Base-by-base conservation (phyloP, 202 grass and related monocot species). In the Bolboschoenoplectus hybrid region DNA sequence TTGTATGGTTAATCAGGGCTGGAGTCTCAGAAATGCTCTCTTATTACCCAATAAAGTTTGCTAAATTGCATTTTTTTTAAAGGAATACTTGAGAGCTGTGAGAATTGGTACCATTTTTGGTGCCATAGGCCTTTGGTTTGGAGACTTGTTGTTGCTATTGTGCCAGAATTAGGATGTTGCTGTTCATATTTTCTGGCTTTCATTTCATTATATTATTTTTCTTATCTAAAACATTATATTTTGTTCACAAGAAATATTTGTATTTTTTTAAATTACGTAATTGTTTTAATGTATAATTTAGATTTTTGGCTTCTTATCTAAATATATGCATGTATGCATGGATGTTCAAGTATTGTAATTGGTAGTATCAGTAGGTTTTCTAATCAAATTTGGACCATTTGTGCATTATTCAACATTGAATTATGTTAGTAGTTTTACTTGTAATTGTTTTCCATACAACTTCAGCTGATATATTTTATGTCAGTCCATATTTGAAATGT, bases 101-200 rank as follows among this genome's bases (percentile, higher is more conserved):
- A 89, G 88, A 89, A 89, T 86, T 89, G 88, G 83, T 83, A 76
- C 55, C 26, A 38, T 51, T 45, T 32, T 55, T 19, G 20, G 39
- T 82, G 77, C 83, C 84, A 89, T 89, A 86, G 88, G 88, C 88
- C 88, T 88, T 86, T 89, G 84, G 76, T 86, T 49, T 66, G 76
- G 88, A 76, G 76, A 85, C 26, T 76, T 63, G 53, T 77, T 56
- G 1, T 26, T 53, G 76, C 84, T 34, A 45, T 36, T 82, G 50
- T 75, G 46, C 43, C 67, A 16, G 55, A 82, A 55, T 39, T 67
- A 32, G 69, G 88, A 11, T 35, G 7, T 76, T 86, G 40, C 14
- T 32, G 9, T 49, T 63, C 55, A 57, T 63, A 46, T 82, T 74
- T 40, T 32, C 76, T 67, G 46, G 17, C 41, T 0, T n/a, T 45